phyloP scores from a whole-genome alignment of 768 basidiomycete species.

The Psilocybe subaeruginosa region DNA sequence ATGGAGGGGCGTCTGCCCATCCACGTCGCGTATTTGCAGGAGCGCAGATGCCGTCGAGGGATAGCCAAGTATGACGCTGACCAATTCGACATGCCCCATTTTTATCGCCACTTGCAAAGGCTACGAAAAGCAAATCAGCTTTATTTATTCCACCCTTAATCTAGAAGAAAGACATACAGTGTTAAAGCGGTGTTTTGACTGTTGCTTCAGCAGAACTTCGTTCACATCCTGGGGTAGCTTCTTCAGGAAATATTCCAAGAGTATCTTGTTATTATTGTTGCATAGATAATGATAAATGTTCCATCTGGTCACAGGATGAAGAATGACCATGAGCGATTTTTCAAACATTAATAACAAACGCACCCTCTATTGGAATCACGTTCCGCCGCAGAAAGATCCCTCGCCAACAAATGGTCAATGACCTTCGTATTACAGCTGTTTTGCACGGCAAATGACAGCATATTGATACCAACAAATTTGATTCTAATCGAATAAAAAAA shows the following conservation, averaged over 20 bases:
- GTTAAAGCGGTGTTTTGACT: conserved; percentile 46
- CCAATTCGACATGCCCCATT: conserved; percentile 26
- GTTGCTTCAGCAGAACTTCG: conserved; percentile 45
- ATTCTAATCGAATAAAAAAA: background rate
- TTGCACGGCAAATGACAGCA: background rate
- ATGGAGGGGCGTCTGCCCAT: conserved; percentile 57
- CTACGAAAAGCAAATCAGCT: conserved; percentile 29
- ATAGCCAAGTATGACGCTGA: conserved; percentile 41
- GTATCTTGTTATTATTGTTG: conserved; percentile 23
- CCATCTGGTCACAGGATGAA: conserved; percentile 36
- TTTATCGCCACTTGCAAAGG: conserved; percentile 58
- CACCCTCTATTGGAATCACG: background rate
- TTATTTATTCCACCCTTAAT: background rate
- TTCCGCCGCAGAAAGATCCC: background rate
- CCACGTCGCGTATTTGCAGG: conserved; percentile 40
- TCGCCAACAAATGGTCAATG: background rate
- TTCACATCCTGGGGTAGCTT: conserved; percentile 55
- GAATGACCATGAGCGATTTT: too few relatives aligned
- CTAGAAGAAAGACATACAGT: conserved; percentile 12
- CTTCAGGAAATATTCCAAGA: conserved; percentile 47
- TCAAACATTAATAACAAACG: background rate
- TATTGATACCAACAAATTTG: background rate
- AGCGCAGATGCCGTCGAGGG: conserved; percentile 31
- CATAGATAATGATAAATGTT: conserved; percentile 60
- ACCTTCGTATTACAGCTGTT: background rate